Evolutionary conservation across 805 yeast genomes (phyloP), one percentile per base, ranked within the genome.

Genomic region (Yarrowia hollandica): DNA sequence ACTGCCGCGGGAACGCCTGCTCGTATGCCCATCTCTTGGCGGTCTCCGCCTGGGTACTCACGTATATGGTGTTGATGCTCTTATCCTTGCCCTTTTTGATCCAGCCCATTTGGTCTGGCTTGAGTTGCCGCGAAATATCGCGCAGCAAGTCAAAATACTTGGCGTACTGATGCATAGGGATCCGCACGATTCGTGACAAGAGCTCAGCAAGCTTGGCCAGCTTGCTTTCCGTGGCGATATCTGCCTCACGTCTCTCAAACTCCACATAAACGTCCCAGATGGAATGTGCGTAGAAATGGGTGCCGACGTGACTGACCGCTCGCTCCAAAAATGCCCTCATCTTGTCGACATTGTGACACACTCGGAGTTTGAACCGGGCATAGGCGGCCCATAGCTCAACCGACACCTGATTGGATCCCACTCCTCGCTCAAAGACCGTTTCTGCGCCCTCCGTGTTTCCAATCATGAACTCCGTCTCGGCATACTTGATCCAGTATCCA

Each of bases 121-220:
- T 74, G 55, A 67, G 73, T 72, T 26, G 70, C 67, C 52, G 75
- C 14, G 65, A 61, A 11, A 70, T 19, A n/a, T 55, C 59, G n/a
- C 65, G 61, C 62, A 70, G 72, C 62, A 66, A 76, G 68, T 74
- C 83, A 66, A 81, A 87, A 69, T 85, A 92, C 63, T 80, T 82
- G 0, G 97, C 85, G 69, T 90, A 91, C 66, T 90, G 96, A 71
- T 92, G 92, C 42, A 92, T 71, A 0, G 97, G 97, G 1, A 88
- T 75, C 38, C 56, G 62, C 10, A 69, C 60, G 31, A 72, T 62
- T 26, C 72, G 61, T 5, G 37, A 68, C 67, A 35, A 82, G 70
- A 44, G 84, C 71, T 60, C 72, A 31, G 65, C 62, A 2, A 63
- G 48, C 1, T 82, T 65, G 3, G 70, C 69, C 1, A 74, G 63